Base-by-base conservation (phyloP, 2,329 filamentous ascomycete genomes). In the Aspergillus spinulosporus region DNA sequence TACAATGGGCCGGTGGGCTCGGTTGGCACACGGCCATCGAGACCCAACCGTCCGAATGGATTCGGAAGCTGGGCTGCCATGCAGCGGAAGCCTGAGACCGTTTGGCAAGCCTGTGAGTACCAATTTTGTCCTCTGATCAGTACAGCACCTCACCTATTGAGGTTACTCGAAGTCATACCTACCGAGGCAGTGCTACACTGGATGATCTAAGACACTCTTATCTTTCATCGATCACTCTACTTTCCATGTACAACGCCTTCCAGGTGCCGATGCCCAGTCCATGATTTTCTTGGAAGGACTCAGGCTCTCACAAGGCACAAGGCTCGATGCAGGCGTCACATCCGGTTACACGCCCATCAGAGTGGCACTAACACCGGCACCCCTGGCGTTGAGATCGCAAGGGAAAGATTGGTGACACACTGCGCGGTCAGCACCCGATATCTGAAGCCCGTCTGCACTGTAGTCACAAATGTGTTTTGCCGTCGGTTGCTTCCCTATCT, bases 271-370 rank as follows among this genome's bases (percentile, higher is more conserved):
- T 54, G 44, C 11, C 36, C 36, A 47, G 51, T 42, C 51, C 43
- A 37, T 39, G 36, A 34, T 4, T 14, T 11, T 49, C 28, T 42
- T 45, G 43, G 44, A 36, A 44, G 52, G 36, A 21, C 21, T 21
- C 21, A 21, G 21, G 21, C 21, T 21, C 21, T 21, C 42, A 40
- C 50, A 47, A 40, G 34, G 39, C 29, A 34, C 29, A 40, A 15
- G 39, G 5, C 36, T 55, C 46, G 40, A 55, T 31, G 52, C 52
- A 43, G 49, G 52, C 52, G 52, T 45, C 52, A 44, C 52, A 54
- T 36, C 40, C 29, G 45, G 37, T 28, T 44, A 11, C 12, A 21
- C 9, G 39, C 36, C 26, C 11, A 15, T 39, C 9, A 9, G 4
- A n/a, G 36, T 39, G 21, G 36, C 21, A 32, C 11, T 8, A 8